These are phyloP conservation scores for Acanthamoeba sp. DNA, from an alignment of 208 protist species.

Conservation along the genomic window DNA sequence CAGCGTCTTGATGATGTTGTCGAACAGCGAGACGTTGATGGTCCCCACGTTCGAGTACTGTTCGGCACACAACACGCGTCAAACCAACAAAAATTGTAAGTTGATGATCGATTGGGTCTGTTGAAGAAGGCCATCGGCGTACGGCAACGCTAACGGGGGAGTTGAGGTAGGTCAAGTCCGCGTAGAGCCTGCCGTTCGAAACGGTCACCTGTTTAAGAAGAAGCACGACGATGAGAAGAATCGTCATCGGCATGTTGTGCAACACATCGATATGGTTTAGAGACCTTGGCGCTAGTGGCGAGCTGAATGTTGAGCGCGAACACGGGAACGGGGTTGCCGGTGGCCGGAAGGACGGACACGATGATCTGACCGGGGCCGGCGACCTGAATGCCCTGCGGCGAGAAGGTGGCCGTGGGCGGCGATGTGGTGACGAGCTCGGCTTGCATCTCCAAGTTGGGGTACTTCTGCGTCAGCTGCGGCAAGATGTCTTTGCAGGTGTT, in stretches of 20 bases:
- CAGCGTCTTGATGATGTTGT: not conserved
- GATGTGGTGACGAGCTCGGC: not conserved
- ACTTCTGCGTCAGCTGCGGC: slow-evolving; percentile 16
- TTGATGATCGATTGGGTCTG: not conserved
- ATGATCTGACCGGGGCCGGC: not conserved
- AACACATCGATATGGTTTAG: too few species aligned
- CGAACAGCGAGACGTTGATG: not conserved
- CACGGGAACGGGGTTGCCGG: too few species aligned
- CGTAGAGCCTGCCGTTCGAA: too few species aligned
- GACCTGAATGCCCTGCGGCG: not conserved
- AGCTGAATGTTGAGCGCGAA: too few species aligned
- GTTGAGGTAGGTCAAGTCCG: too few species aligned
- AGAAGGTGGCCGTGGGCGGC: slow-evolving; percentile 2
- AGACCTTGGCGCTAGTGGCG: too few species aligned
- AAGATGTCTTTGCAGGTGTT: not conserved
- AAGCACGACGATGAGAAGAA: too few species aligned
- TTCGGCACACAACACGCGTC: too few species aligned
- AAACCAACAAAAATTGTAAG: not conserved
- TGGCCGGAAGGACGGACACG: too few species aligned
- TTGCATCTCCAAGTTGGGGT: slow-evolving; percentile 26
- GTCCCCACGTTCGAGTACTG: not conserved
- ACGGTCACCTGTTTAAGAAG: too few species aligned
- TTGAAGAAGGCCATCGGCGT: not conserved
- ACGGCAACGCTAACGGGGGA: too few species aligned
- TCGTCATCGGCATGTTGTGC: too few species aligned